Evolutionary conservation across 1,139 yeast species (phyloP).

Genomic region (Taiozyma sp.): DNA sequence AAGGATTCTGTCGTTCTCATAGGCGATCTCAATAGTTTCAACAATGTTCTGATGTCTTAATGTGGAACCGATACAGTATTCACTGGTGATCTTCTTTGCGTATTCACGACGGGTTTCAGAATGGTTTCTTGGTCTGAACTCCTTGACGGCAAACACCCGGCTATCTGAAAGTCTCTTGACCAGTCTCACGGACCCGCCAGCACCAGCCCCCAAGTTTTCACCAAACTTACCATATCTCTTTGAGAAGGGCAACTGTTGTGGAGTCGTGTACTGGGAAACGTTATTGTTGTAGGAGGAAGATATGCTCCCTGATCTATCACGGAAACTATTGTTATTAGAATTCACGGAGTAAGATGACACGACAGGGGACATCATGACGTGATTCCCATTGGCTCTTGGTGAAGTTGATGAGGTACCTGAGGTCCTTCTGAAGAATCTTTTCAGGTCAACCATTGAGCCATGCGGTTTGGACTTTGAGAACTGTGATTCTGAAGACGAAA

Average conservation of each 20-base stretch:
- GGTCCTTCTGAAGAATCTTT: slow-evolving; percentile 51
- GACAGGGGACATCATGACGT: slow-evolving; percentile 19
- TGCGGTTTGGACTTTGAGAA: slow-evolving; percentile 37
- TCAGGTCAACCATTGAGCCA: slow-evolving; percentile 71
- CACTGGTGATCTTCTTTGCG: slow-evolving; percentile 91
- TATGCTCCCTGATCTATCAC: slow-evolving; percentile 20
- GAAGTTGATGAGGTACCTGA: slow-evolving; percentile 8
- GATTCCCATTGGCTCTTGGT: slow-evolving; percentile 2
- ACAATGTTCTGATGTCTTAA: slow-evolving; percentile 87
- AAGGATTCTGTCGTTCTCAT: slow-evolving; percentile 80
- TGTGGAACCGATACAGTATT: slow-evolving; percentile 91
- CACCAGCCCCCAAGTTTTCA: slow-evolving; percentile 90
- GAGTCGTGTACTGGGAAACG: slow-evolving; percentile 27
- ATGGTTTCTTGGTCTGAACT: slow-evolving; percentile 74
- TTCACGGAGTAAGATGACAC: slow-evolving; percentile 22
- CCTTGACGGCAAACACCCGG: slow-evolving; percentile 85
- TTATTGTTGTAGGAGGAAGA: slow-evolving; percentile 25
- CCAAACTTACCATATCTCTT: slow-evolving; percentile 81
- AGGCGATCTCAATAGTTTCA: slow-evolving; percentile 86
- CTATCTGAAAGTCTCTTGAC: slow-evolving; percentile 67
- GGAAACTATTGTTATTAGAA: slow-evolving; percentile 12
- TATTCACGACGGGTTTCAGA: slow-evolving; percentile 82
- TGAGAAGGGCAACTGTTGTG: slow-evolving; percentile 44
- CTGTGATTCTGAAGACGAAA: slow-evolving; percentile 24
- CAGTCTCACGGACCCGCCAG: slow-evolving; percentile 88